Conservation (phyloP, 2,329 filamentous ascomycete species). For the Ophiosphaerella korrae region DNA sequence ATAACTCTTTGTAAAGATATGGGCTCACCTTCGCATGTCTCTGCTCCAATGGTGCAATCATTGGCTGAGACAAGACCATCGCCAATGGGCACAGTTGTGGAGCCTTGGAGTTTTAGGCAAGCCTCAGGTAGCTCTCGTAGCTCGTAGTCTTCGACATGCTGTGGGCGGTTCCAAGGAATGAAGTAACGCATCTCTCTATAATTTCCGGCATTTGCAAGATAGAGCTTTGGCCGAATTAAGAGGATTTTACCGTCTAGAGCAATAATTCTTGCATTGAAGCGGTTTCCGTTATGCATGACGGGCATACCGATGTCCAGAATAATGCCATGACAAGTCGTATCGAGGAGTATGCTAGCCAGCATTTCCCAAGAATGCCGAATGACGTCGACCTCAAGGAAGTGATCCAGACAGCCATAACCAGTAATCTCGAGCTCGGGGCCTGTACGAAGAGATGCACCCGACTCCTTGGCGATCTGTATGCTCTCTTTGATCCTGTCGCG, state of each 20-base stretch:
- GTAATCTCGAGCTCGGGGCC: conserved; percentile 54
- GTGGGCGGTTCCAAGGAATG: conserved; percentile 47
- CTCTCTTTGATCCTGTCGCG: conserved; percentile 66
- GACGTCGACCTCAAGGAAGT: conserved; percentile 47
- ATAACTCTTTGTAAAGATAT: conserved; percentile 16
- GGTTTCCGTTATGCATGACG: conserved; percentile 64
- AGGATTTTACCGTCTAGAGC: conserved; percentile 70
- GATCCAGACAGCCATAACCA: conserved; percentile 58
- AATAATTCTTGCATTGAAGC: conserved; percentile 69
- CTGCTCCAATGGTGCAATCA: conserved; percentile 67
- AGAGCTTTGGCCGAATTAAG: conserved; percentile 73
- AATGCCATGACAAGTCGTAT: conserved; percentile 67
- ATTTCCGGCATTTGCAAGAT: conserved; percentile 67
- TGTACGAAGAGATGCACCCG: conserved; percentile 20
- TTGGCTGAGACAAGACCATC: conserved; percentile 67
- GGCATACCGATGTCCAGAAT: conserved; percentile 36
- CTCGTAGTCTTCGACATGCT: conserved; percentile 67
- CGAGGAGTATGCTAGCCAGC: conserved; percentile 64
- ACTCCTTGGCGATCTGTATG: conserved; percentile 53
- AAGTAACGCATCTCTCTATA: conserved; percentile 48
- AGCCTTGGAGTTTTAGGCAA: conserved; percentile 60
- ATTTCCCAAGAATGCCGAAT: conserved; percentile 57
- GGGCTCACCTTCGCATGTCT: conserved; percentile 64
- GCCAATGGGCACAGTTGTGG: conserved; percentile 67
- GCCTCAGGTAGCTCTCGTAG: conserved; percentile 52